Evolutionary conservation across 345 rosid species (phyloP).

Genomic region (Gynandropsis gynandra): DNA sequence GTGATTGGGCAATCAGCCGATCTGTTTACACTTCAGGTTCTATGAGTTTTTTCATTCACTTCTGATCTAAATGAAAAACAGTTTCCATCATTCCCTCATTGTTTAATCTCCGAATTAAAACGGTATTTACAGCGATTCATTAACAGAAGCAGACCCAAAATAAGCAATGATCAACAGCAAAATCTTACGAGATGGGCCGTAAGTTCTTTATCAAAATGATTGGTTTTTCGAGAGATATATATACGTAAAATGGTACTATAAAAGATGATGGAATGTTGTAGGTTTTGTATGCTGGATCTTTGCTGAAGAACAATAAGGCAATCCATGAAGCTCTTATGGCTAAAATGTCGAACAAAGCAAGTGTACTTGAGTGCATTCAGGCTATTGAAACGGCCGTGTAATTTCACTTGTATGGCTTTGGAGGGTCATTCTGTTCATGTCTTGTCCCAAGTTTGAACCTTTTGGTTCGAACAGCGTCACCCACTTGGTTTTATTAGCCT

Average conservation of each 20-base stretch:
- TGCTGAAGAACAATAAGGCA: constrained; percentile 65
- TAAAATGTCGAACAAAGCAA: constrained; percentile 70
- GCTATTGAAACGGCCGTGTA: constrained; percentile 66
- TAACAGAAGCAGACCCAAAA: constrained; percentile 72
- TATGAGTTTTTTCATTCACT: background rate
- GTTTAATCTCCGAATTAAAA: too few species aligned
- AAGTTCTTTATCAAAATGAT: constrained; percentile 23
- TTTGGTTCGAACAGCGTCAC: too few species aligned
- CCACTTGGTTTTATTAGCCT: too few species aligned
- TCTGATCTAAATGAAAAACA: background rate
- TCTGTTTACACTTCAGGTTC: constrained; percentile 92
- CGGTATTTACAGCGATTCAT: constrained; percentile 78
- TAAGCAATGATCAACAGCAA: constrained; percentile 83
- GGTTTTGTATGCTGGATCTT: constrained; percentile 77
- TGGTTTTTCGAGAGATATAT: background rate
- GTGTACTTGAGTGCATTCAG: constrained; percentile 72
- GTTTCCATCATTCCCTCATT: too few species aligned
- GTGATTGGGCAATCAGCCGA: constrained; percentile 96
- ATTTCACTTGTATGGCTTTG: too few species aligned
- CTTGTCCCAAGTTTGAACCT: too few species aligned
- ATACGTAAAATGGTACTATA: too few species aligned
- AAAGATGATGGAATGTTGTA: too few species aligned
- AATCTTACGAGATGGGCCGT: constrained; percentile 99
- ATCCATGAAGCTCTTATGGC: constrained; percentile 66
- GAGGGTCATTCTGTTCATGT: too few species aligned